Percentiles rank a stretch among this genome's conserved stretches.
These are phyloP conservation scores for Rosa persica DNA, from an alignment of 306 rosid species.

Conservation along the genomic window DNA sequence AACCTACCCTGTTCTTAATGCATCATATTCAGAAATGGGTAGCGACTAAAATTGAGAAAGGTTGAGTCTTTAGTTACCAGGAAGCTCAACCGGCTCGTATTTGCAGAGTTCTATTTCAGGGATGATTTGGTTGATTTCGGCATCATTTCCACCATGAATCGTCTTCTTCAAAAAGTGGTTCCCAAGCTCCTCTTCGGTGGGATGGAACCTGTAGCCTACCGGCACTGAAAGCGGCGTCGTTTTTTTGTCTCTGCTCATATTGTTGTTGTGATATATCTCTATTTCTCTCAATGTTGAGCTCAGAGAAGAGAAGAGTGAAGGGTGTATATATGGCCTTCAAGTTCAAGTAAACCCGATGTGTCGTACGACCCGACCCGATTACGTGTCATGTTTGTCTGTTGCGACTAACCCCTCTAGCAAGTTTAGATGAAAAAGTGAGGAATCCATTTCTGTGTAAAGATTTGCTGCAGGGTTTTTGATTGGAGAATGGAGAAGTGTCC, in stretches of 20 bases:
- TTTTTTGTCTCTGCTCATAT: background rate
- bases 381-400: background rate
- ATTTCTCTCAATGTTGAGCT: background rate
- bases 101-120: slow-evolving; percentile 46
- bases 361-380: background rate
- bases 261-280: background rate
- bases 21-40: background rate
- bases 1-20: background rate
- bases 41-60: background rate
- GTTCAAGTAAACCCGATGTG: background rate
- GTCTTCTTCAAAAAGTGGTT: slow-evolving; percentile 41
- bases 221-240: slow-evolving; percentile 4
- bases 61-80: slow-evolving; percentile 28
- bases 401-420: background rate
- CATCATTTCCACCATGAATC: slow-evolving; percentile 12
- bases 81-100: slow-evolving; percentile 54
- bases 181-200: slow-evolving; percentile 67
- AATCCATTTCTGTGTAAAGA: background rate
- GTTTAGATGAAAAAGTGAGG: background rate
- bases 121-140: slow-evolving; percentile 17
- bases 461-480: background rate
- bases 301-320: background rate
- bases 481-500: background rate
- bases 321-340: background rate
- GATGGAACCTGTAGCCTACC: slow-evolving; percentile 58